phyloP scores from a whole-genome alignment of 257 asterid genomes.

The Misopates orontium region DNA sequence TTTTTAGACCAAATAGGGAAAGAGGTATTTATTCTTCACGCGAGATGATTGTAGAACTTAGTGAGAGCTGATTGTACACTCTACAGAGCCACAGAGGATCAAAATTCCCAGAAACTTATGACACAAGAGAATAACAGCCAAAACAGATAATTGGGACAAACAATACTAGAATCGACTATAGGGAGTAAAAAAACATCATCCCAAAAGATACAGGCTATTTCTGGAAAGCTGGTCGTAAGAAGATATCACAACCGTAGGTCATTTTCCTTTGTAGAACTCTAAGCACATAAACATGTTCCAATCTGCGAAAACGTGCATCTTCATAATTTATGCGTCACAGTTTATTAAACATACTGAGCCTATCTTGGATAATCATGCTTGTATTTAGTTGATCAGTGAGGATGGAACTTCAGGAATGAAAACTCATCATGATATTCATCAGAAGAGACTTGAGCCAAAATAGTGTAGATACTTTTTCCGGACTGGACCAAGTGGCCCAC shows the following conservation, averaged over 20 bases:
- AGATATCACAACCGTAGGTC: background rate
- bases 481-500: background rate
- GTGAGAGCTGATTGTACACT: background rate
- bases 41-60: background rate
- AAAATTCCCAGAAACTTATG: constrained; percentile 2
- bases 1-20: background rate
- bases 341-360: background rate
- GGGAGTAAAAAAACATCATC: too few species aligned
- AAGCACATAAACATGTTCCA: background rate
- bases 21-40: background rate
- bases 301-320: background rate
- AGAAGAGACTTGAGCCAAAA: background rate
- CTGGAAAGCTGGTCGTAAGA: background rate
- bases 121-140: constrained; percentile 6
- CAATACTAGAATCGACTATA: too few species aligned
- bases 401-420: background rate
- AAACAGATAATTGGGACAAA: constrained; percentile 7
- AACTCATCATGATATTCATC: background rate
- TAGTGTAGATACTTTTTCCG: background rate
- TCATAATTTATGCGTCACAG: background rate
- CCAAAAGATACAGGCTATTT: too few species aligned
- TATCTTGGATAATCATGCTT: background rate
- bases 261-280: background rate
- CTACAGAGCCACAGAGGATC: constrained; percentile 1
- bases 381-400: background rate